Base-by-base conservation (phyloP, 495 filamentous ascomycete species). In the Penicillium atrosanguineum region DNA sequence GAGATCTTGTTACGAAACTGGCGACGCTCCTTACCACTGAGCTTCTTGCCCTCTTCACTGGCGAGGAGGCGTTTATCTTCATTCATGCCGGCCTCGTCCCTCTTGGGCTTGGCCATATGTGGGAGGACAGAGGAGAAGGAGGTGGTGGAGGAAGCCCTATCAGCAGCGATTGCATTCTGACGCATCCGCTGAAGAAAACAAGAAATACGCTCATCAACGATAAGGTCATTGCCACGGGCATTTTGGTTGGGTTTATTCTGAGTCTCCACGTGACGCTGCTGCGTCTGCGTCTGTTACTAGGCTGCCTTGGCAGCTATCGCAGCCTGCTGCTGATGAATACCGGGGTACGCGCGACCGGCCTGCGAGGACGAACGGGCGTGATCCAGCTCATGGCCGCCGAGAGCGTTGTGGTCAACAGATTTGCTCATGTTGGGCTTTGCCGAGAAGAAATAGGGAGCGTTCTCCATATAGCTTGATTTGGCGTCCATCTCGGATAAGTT, bases 1-100 rank as follows among this genome's bases (percentile, higher is more conserved):
- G 94, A 99, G 9, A 99, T 93, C 72, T 99, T 99, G 79, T 99
- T 99, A 39, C 94, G 83, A 5, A 99, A 73, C 69, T 97, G 94
- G 36, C 94, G 84, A 37, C 94, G 84, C 73, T 97, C 90, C 70
- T 96, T 96, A 77, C 88, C 91, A 69, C 82, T 91, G 38, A 99
- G 79, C 72, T 95, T 96, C 83, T 99, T 99, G 41, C 93, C 94
- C 71, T 95, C 93, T 61, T 97, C 94, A 57, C 91, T 96, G 7
- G 89, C 90, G n/a, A 99, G 80, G 3, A 97, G 76, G 53, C 89
- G 78, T 78, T 97, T 93, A 61, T 99, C 94, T 68, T 96, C 91
- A 70, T 99, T 95, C 93, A 98, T 97, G 26, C 97, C 93, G 48
- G 94, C 90, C 64, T 96, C 90, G 37, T 96, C 89, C 79, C 97